phyloP scores from a whole-genome alignment of 2,329 filamentous ascomycete species.

The Trichophyton simii region DNA sequence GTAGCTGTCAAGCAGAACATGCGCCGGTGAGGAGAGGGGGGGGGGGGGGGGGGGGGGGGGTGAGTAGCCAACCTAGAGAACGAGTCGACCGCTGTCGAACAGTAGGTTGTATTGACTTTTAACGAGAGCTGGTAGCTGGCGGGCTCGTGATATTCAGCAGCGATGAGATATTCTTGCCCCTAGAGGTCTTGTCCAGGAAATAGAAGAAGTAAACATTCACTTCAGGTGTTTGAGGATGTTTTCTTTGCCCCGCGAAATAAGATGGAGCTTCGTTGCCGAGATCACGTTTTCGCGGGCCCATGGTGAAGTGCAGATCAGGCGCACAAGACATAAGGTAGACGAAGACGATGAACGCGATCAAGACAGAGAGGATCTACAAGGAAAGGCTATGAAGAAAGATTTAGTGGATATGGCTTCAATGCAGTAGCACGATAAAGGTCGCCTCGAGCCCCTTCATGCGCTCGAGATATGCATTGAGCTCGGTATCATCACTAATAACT shows the following conservation, averaged over 20 bases:
- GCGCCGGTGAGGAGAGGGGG: neutral
- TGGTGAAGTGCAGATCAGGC: neutral
- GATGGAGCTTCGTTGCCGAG: neutral
- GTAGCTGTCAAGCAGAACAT: neutral
- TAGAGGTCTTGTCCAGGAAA: no score
- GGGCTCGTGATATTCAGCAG: no score
- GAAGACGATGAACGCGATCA: neutral
- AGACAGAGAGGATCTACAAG: neutral
- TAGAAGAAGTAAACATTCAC: neutral
- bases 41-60: neutral
- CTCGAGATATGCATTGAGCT: constrained; percentile 58
- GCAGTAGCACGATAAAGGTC: constrained; percentile 36
- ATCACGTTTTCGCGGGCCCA: neutral
- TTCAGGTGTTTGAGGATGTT: neutral
- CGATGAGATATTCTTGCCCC: no score
- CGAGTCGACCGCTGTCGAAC: no score
- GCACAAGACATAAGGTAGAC: neutral
- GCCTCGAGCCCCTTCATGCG: constrained; percentile 48
- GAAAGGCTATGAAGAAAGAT: neutral
- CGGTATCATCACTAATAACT: constrained; percentile 54
- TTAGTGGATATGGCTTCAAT: neutral
- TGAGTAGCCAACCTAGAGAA: neutral
- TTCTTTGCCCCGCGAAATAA: neutral
- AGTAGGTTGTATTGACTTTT: no score
- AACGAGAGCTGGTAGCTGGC: no score